A percentile compares a stretch with the other conserved stretches of the same genome.
Evolutionary conservation across 2,329 filamentous ascomycete genomes (phyloP).

Genomic region (Neofusicoccum ribis): DNA sequence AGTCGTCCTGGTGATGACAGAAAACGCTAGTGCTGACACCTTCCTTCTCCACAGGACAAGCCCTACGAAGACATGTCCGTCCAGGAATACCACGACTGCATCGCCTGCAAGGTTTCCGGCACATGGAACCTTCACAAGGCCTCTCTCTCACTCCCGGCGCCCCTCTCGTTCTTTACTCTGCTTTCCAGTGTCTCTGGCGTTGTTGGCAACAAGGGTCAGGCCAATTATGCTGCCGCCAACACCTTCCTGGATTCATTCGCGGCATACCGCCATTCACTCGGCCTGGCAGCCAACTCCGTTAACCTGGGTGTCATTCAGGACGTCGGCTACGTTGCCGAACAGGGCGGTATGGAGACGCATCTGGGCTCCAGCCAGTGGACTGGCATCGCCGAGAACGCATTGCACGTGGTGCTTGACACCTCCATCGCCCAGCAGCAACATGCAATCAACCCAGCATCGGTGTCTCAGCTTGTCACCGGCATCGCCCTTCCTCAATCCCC

Average conservation of each 20-base stretch:
- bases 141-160: not conserved
- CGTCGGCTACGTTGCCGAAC: slow-evolving; percentile 24
- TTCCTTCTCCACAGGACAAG: slow-evolving; percentile 18
- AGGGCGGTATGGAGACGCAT: slow-evolving; percentile 2
- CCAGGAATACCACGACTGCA: slow-evolving; percentile 21
- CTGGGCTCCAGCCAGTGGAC: slow-evolving; percentile 20
- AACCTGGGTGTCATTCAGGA: slow-evolving; percentile 27
- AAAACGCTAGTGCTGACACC: too few relatives aligned
- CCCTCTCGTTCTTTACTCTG: slow-evolving; percentile 29
- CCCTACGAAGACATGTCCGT: slow-evolving; percentile 21
- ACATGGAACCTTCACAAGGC: slow-evolving; percentile 32
- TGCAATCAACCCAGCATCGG: not conserved
- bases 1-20: too few relatives aligned
- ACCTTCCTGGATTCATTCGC: slow-evolving; percentile 26
- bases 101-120: slow-evolving; percentile 36
- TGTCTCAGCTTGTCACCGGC: slow-evolving; percentile 1
- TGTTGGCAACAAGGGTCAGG: slow-evolving; percentile 22
- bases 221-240: slow-evolving; percentile 29
- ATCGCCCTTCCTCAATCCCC: not conserved
- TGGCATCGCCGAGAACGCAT: slow-evolving; percentile 22
- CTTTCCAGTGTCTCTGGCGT: slow-evolving; percentile 27
- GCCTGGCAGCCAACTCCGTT: slow-evolving; percentile 48
- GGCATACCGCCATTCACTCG: slow-evolving; percentile 24
- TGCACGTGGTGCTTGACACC: slow-evolving; percentile 21
- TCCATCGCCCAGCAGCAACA: slow-evolving; percentile 23